Evolutionary conservation across 306 rosid genomes (phyloP).

Genomic region (Biancaea sappan): DNA sequence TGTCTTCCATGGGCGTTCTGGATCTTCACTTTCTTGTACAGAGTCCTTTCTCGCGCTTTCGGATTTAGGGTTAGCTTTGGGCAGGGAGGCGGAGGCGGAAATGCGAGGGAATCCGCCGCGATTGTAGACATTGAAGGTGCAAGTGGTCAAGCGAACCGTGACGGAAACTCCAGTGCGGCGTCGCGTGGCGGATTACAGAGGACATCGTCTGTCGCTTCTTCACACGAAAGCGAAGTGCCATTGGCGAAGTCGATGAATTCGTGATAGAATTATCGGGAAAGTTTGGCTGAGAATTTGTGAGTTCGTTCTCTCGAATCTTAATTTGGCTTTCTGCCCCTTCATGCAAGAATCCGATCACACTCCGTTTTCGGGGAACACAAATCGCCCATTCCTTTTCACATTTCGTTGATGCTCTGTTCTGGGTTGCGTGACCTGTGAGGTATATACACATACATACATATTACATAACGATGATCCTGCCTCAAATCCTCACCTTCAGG

Average conservation of each 20-base stretch:
- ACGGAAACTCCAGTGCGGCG: background rate
- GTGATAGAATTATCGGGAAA: constrained; percentile 12
- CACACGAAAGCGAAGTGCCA: constrained; percentile 76
- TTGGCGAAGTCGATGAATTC: constrained; percentile 54
- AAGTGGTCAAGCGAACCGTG: background rate
- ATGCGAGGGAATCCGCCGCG: background rate
- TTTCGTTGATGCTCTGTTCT: constrained; percentile 15
- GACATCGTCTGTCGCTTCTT: constrained; percentile 37
- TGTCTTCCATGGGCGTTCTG: constrained; percentile 91
- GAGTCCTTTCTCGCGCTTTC: constrained; percentile 54
- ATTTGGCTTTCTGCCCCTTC: background rate
- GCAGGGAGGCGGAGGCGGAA: background rate
- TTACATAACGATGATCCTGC: constrained; percentile 15
- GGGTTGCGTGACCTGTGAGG: constrained; percentile 20
- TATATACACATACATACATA: background rate
- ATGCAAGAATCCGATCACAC: background rate
- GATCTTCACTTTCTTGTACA: constrained; percentile 64
- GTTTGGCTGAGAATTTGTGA: background rate
- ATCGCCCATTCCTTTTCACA: background rate
- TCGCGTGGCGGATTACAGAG: constrained; percentile 11
- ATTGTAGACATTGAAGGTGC: constrained; percentile 32
- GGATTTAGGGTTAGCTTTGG: constrained; percentile 42
- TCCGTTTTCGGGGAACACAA: background rate
- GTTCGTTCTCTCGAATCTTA: background rate
- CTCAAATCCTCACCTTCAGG: constrained; percentile 9